Conservation (phyloP, 768 basidiomycete genomes). For the Wakefieldia striispora region DNA sequence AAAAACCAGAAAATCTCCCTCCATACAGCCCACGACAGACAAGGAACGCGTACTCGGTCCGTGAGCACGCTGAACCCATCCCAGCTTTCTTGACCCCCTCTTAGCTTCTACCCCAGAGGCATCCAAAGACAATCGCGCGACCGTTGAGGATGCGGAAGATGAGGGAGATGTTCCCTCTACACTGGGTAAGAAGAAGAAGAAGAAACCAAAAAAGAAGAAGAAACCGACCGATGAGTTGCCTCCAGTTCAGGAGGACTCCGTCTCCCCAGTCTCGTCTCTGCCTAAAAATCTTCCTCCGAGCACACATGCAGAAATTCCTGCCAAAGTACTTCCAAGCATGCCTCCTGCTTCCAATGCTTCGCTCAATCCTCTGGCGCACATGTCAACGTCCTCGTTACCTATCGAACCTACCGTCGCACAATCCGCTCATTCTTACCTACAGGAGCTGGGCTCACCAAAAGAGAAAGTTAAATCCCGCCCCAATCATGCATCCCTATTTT, state of each 20-base stretch:
- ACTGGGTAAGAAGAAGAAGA: constrained; percentile 46
- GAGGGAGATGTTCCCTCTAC: constrained; percentile 43
- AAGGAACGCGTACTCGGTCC: constrained; percentile 16
- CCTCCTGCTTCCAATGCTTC: constrained; percentile 15
- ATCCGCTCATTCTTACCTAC: constrained; percentile 69
- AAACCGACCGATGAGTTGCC: constrained; percentile 20
- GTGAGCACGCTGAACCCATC: background rate
- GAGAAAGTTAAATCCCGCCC: constrained; percentile 71
- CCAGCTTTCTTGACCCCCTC: background rate
- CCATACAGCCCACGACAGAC: constrained; percentile 4
- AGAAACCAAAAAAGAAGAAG: constrained; percentile 79
- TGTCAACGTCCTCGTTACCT: constrained; percentile 43
- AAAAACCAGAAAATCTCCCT: constrained; percentile 8
- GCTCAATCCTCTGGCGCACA: constrained; percentile 21
- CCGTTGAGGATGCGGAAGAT: constrained; percentile 73
- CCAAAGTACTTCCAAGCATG: constrained; percentile 9
- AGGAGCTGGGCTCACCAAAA: constrained; percentile 50
- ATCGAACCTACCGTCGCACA: constrained; percentile 54
- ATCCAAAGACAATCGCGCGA: constrained; percentile 40
- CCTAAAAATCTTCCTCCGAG: constrained; percentile 17
- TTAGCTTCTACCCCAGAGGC: constrained; percentile 23
- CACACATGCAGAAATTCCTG: constrained; percentile 26
- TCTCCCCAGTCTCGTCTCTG: constrained; percentile 14
- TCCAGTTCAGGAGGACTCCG: constrained; percentile 23
- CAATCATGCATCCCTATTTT: constrained; percentile 52